phyloP scores from a whole-genome alignment of 177 flowering plant species.

The Vitis hybrid region DNA sequence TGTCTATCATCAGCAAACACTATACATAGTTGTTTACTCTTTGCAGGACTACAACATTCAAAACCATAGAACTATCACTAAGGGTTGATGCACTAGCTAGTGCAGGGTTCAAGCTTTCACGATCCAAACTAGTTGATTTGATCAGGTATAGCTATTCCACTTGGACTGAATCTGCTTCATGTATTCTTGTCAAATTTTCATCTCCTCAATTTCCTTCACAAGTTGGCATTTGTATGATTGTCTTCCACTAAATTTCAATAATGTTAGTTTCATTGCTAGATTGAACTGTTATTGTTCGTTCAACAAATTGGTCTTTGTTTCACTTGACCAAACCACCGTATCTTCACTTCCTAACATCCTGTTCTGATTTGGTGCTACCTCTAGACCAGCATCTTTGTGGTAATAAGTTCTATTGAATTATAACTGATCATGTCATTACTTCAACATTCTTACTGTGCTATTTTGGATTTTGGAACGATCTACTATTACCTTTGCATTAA shows the following conservation, averaged over 20 bases:
- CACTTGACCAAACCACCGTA: no score
- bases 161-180: not conserved
- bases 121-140: conserved; percentile 78
- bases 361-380: no score
- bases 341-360: no score
- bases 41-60: conserved; percentile 74
- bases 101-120: conserved; percentile 94
- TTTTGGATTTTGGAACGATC: no score
- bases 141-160: conserved; percentile 57
- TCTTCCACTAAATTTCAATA: not conserved
- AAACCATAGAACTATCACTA: conserved; percentile 79
- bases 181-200: not conserved
- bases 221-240: not conserved
- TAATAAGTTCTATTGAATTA: no score
- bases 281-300: not conserved
- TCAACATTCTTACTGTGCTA: no score
- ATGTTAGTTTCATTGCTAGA: not conserved
- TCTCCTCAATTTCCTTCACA: not conserved
- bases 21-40: conserved; percentile 9
- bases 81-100: conserved; percentile 91
- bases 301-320: not conserved
- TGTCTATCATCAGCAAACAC: not conserved
- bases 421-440: no score
- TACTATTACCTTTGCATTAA: no score
- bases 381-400: no score